These are phyloP conservation scores for Trichoderma reesei DNA, from an alignment of 495 filamentous ascomycete genomes.

Conservation along the genomic window DNA sequence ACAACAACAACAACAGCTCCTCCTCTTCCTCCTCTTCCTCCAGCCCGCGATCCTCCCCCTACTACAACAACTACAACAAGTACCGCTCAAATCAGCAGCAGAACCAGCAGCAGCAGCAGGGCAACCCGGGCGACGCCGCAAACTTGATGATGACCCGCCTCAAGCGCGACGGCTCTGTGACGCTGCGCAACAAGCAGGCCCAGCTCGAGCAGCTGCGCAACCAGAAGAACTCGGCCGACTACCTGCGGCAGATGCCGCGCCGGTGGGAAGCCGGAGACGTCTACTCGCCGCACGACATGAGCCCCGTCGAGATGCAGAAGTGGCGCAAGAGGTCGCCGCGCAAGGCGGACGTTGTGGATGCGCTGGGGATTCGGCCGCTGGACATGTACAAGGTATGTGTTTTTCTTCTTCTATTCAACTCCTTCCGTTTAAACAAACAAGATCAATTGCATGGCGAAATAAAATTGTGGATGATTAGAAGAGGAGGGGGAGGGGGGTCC, in stretches of 20 bases:
- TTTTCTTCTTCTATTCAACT: no score
- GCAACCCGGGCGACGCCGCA: background rate
- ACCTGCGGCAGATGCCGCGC: slow-evolving; percentile 37
- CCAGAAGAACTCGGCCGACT: slow-evolving; percentile 22
- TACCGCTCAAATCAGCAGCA: no score
- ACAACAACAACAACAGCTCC: no score
- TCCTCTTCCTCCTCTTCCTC: no score
- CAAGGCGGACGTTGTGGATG: slow-evolving; percentile 66
- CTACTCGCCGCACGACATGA: slow-evolving; percentile 85
- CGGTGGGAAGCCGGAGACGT: slow-evolving; percentile 68
- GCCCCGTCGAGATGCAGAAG: slow-evolving; percentile 60
- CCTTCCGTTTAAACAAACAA: no score
- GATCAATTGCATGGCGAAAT: no score
- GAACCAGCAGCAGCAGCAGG: no score
- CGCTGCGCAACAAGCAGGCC: background rate
- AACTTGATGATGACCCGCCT: slow-evolving; percentile 10
- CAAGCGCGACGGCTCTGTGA: background rate
- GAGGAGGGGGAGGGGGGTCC: no score
- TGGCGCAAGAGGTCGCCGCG: slow-evolving; percentile 31
- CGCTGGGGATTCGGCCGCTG: slow-evolving; percentile 69
- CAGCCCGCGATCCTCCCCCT: no score
- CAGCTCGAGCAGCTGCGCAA: slow-evolving; percentile 14
- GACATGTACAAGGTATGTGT: slow-evolving; percentile 76
- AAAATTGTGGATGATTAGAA: no score
- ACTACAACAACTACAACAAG: no score